Base-by-base conservation (phyloP, 2,329 filamentous ascomycete species). In the Microcyclospora tardicrescens region DNA sequence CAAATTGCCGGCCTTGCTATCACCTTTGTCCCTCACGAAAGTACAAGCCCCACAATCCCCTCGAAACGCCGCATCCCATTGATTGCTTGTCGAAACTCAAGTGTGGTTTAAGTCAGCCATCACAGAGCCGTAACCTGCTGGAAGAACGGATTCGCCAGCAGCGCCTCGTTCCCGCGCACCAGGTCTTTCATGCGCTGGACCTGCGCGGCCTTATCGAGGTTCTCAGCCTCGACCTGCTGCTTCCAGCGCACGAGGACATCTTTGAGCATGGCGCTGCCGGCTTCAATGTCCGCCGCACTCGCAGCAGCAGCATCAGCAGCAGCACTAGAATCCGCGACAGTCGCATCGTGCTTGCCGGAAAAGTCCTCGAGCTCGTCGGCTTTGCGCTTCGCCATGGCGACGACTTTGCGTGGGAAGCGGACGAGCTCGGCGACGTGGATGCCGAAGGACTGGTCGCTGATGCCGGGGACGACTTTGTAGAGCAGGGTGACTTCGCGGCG, bases 361-460 rank as follows among this genome's bases (percentile, higher is more conserved):
- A 98, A 98, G 59, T 98, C 91, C 60, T 98, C 91, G 28, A 98
- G 71, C 68, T 98, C 93, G 60, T 96, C 91, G 0, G 91, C 91
- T 67, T 98, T 98, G 51, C 91, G 77, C 65, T 93, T 93, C n/a
- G 91, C 91, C 93, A 98, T 98, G 47, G 86, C 85, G 43, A 98
- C 83, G 12, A 98, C 93, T 65, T 98, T 98, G 51, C 85, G 80
- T 0, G 91, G 91, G 65, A 98, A 98, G 33, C 87, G 78, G 14
- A 98, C 91, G 5, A 98, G 73, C 65, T 98, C 91, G 1, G 91
- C 91, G 11, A 98, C 93, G 62, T 98, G 91, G 52, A 98, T 98
- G 52, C 91, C 91, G 60, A 98, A 98, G 42, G 82, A 91, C 65
- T 98, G 91, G 61, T 98, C 91, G 57, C 86, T 95, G 51, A 98